Base-by-base conservation (phyloP, 805 yeast genomes). In the Wickerhamomyces ciferrii region DNA sequence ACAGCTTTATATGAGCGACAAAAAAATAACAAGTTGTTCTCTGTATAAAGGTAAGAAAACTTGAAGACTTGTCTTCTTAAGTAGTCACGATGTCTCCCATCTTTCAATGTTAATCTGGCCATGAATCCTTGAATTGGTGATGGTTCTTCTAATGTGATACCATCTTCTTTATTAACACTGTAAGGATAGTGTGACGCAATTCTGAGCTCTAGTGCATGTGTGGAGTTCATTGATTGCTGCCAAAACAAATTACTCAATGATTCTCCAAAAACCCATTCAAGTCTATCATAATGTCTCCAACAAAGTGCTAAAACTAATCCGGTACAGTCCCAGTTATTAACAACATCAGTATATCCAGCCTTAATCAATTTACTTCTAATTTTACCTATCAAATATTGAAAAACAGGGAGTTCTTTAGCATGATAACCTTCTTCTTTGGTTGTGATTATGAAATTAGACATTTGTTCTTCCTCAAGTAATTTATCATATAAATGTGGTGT, bases 61-160 rank as follows among this genome's bases (percentile, higher is more conserved):
- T 75, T 79, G 53, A 73, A 74, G 45, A 77, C 74, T 31, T 75
- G 63, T 29, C 71, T 68, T 5, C 71, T 57, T 10, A 71, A 47
- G 14, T 57, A 42, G 18, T 23, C 59, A 52, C 14, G 44, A 63
- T 48, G 58, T 63, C 49, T 53, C 0, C 88, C 88, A 6, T 62
- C 58, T 47, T 75, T 70, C 39, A 78, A 72, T 0, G 83, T 73
- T 27, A 84, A 59, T 43, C 83, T 72, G 3, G 78, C 67, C 19
- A 91, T 61, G 59, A 86, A 90, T 0, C 98, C 98, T 65, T 92
- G 98, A 10, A 89, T 62, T 0, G 96, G 83, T 0, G 66, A 44
- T 0, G 97, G 97, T 58, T 85, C 96, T 1, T 52, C 42, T 18
- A 71, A 9, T 10, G 43, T 39, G 48, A 5, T 11, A 2, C 32